A percentile compares a stretch with the other conserved stretches of the same genome.
phyloP scores from a whole-genome alignment of 2,329 filamentous ascomycete genomes.

The Alternaria arbusti region DNA sequence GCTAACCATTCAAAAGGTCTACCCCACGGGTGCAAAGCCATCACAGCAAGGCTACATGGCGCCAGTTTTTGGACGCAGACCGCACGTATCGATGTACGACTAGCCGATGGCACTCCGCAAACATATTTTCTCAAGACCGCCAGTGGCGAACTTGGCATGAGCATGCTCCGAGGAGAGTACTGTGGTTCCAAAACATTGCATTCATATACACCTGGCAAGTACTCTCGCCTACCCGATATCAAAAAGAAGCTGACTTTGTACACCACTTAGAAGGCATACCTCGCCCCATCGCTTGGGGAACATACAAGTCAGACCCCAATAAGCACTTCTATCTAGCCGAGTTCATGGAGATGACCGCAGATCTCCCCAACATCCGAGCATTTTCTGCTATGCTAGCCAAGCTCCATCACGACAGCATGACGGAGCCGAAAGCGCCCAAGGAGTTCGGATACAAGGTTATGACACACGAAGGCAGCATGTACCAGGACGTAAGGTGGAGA shows the following conservation, averaged over 20 bases:
- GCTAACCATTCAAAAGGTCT: too few species aligned
- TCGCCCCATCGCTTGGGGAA: not conserved
- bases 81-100: too few species aligned
- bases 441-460: not conserved
- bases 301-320: not conserved
- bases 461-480: not conserved
- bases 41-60: too few species aligned
- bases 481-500: not conserved
- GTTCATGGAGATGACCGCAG: not conserved
- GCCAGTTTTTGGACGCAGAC: too few species aligned
- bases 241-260: not conserved
- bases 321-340: not conserved
- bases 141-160: too few species aligned
- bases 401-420: not conserved
- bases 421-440: not conserved
- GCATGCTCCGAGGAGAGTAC: too few species aligned
- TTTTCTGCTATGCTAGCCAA: not conserved
- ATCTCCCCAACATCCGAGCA: not conserved
- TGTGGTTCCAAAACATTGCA: too few species aligned
- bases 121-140: too few species aligned
- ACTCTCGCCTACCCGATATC: too few species aligned
- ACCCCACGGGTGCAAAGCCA: too few species aligned
- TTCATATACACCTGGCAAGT: too few species aligned
- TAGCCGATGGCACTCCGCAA: too few species aligned
- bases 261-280: not conserved